A percentile compares a stretch with the other conserved stretches of the same genome.
These are phyloP conservation scores for Nigrospora sphaerica DNA, from an alignment of 2,329 filamentous ascomycete species.

Conservation along the genomic window DNA sequence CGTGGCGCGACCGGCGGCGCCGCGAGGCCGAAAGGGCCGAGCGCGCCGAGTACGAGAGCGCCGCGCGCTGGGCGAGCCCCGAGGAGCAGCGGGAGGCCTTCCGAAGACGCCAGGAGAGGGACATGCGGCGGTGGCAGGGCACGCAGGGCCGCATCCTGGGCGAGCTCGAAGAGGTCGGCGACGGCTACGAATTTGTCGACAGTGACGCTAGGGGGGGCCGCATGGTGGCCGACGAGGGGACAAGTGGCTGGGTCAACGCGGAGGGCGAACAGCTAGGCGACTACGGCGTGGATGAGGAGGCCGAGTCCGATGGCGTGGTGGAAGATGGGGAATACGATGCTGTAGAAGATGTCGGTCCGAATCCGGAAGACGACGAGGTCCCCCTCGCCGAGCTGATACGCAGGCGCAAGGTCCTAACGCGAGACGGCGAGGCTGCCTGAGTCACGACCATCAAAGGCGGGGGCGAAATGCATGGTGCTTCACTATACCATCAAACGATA, in stretches of 20 bases:
- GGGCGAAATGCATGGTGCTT: no score
- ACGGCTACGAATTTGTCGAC: constrained; percentile 31
- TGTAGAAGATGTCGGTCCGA: constrained; percentile 27
- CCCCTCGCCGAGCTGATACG: constrained; percentile 63
- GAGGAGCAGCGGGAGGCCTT: constrained; percentile 44
- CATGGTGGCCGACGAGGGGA: constrained; percentile 30
- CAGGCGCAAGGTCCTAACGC: constrained; percentile 36
- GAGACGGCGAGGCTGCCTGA: constrained; percentile 17
- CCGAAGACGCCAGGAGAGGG: constrained; percentile 38
- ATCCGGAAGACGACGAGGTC: constrained; percentile 45
- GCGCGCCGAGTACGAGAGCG: constrained; percentile 5
- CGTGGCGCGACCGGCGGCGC: constrained; percentile 25
- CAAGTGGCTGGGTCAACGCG: constrained; percentile 63
- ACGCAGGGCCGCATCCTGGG: constrained; percentile 32
- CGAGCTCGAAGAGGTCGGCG: constrained; percentile 45
- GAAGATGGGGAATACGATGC: background rate
- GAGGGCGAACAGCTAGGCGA: constrained; percentile 70
- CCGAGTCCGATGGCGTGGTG: constrained; percentile 32
- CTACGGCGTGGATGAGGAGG: constrained; percentile 74
- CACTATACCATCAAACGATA: no score
- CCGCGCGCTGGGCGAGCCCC: constrained; percentile 22
- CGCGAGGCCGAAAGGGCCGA: constrained; percentile 18
- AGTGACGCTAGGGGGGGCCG: constrained; percentile 11
- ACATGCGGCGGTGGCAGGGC: constrained; percentile 28
- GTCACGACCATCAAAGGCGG: no score